Conservation (phyloP, 352 stramenopile species). For the Phytophthora tentaculata region DNA sequence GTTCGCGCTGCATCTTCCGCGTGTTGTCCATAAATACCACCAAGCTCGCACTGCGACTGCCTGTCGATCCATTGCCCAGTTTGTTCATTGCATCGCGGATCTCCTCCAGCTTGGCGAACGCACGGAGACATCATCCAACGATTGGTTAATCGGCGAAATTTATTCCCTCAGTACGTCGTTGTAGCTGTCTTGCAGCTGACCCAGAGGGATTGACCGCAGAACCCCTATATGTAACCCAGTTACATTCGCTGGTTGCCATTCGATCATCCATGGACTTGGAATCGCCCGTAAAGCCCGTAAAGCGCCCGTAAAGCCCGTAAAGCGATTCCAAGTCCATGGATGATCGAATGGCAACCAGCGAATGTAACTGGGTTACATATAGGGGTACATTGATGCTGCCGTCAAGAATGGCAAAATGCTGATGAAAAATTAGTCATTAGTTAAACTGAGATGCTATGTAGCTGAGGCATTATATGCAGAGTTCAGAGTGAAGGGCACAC, state of each 20-base stretch:
- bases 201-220: background rate
- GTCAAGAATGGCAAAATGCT: background rate
- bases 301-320: no score
- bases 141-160: background rate
- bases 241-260: background rate
- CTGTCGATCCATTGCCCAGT: background rate
- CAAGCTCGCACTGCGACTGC: conserved; percentile 8
- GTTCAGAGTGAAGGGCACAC: background rate
- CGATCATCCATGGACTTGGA: background rate
- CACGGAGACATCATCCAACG: conserved; percentile 11
- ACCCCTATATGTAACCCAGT: conserved; percentile 1
- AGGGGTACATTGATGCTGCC: background rate
- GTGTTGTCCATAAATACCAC: background rate
- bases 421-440: background rate
- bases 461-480: background rate
- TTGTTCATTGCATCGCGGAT: background rate
- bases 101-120: conserved; percentile 14
- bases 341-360: background rate
- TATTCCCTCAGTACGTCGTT: background rate
- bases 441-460: background rate
- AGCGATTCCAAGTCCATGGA: background rate
- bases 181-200: conserved; percentile 6
- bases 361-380: background rate
- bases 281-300: conserved; percentile 18
- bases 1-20: background rate